phyloP scores from a whole-genome alignment of 257 asterid genomes.

The Misopates orontium region DNA sequence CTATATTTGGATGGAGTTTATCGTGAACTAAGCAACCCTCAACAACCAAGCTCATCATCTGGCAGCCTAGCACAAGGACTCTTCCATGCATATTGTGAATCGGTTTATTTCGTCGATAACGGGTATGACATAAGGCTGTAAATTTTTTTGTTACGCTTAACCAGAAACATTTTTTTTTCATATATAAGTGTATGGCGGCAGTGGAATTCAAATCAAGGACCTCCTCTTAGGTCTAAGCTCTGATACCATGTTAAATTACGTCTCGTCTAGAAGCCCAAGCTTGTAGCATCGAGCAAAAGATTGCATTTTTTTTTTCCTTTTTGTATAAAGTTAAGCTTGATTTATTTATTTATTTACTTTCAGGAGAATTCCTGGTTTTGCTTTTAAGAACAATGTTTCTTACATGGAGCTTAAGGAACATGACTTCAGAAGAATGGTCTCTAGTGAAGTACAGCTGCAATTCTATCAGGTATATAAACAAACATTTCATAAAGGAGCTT shows the following conservation, averaged over 20 bases:
- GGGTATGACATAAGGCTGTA: constrained; percentile 37
- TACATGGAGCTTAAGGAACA: constrained; percentile 51
- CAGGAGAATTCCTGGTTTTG: constrained; percentile 75
- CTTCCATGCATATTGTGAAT: constrained; percentile 48
- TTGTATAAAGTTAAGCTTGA: too few relatives aligned
- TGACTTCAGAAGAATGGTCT: constrained; percentile 46
- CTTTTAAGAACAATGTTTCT: constrained; percentile 54
- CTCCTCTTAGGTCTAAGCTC: too few relatives aligned
- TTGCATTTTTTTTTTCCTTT: too few relatives aligned
- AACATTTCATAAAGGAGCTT: background rate
- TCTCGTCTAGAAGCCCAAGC: too few relatives aligned
- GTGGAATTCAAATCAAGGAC: too few relatives aligned
- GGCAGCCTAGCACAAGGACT: constrained; percentile 47
- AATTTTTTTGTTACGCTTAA: background rate
- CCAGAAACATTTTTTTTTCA: too few relatives aligned
- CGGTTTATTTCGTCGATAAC: constrained; percentile 29
- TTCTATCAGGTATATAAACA: constrained; percentile 55
- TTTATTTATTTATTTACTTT: too few relatives aligned
- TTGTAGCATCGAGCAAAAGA: too few relatives aligned
- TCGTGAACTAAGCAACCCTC: constrained; percentile 29
- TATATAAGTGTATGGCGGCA: too few relatives aligned
- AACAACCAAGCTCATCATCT: constrained; percentile 43
- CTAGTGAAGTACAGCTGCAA: constrained; percentile 50
- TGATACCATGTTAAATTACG: too few relatives aligned
- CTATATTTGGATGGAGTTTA: constrained; percentile 48